A percentile compares a stretch with the other conserved stretches of the same genome.
These are phyloP conservation scores for Didymella pinodella DNA, from an alignment of 2,329 filamentous ascomycete species.

Conservation along the genomic window DNA sequence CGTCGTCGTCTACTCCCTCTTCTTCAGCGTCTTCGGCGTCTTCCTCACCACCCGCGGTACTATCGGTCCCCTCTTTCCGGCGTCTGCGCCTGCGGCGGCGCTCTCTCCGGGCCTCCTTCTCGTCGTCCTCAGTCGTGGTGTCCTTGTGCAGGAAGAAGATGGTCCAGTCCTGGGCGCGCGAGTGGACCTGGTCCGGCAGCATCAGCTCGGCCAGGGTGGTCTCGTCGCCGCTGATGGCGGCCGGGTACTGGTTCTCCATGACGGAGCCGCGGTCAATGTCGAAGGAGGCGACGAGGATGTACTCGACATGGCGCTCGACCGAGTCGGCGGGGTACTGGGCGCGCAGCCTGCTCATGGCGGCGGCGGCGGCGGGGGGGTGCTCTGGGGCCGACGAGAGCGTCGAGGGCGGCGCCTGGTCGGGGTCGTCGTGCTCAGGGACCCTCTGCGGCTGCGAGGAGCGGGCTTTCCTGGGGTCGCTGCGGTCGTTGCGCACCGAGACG, in stretches of 20 bases:
- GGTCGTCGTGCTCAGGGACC: constrained; percentile 43
- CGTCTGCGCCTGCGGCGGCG: constrained; percentile 61
- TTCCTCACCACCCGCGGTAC: constrained; percentile 35
- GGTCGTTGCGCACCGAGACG: constrained; percentile 47
- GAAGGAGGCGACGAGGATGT: constrained; percentile 96
- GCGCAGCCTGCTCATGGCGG: constrained; percentile 43
- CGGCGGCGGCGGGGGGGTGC: not conserved
- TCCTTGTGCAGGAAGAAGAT: constrained; percentile 99
- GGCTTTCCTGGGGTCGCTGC: constrained; percentile 44
- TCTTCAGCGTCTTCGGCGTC: constrained; percentile 49
- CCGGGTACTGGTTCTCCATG: constrained; percentile 98
- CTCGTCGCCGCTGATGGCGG: constrained; percentile 94
- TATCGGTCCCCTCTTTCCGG: constrained; percentile 51
- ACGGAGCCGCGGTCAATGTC: constrained; percentile 95
- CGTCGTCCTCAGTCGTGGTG: constrained; percentile 80
- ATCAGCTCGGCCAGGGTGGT: constrained; percentile 98
- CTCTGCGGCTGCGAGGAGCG: constrained; percentile 50
- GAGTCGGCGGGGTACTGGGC: constrained; percentile 59
- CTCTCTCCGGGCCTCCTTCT: constrained; percentile 65
- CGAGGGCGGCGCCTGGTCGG: constrained; percentile 37
- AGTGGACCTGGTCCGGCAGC: constrained; percentile 95
- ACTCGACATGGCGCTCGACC: constrained; percentile 91
- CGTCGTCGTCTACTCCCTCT: constrained; percentile 33
- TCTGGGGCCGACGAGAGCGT: constrained; percentile 39
- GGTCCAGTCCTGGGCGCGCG: constrained; percentile 96